Evolutionary conservation across 108 stramenopile genomes (phyloP).

Genomic region (Fragilaria crotonensis): DNA sequence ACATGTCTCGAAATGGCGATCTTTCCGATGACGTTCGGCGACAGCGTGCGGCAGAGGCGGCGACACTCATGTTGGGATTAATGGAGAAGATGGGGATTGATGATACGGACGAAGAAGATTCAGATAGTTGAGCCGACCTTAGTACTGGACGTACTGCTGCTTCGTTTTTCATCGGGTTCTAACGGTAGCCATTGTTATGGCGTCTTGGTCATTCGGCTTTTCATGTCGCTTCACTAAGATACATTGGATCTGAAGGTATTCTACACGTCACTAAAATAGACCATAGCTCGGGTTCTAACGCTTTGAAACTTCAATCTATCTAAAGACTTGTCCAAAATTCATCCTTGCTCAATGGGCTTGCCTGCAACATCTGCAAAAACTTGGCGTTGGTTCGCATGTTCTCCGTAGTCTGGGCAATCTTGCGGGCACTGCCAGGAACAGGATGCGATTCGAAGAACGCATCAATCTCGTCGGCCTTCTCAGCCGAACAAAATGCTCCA

Average conservation of each 20-base stretch:
- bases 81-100: slow-evolving; percentile 65
- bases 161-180: too few relatives aligned
- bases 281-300: too few relatives aligned
- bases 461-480: slow-evolving; percentile 89
- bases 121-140: too few relatives aligned
- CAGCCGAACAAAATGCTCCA: slow-evolving; percentile 68
- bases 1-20: slow-evolving; percentile 44
- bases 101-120: slow-evolving; percentile 29
- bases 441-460: slow-evolving; percentile 77
- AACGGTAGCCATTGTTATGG: too few relatives aligned
- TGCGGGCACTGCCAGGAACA: slow-evolving; percentile 68
- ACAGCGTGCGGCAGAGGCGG: slow-evolving; percentile 64
- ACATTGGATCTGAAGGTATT: too few relatives aligned
- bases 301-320: too few relatives aligned
- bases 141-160: too few relatives aligned
- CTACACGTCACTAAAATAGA: too few relatives aligned
- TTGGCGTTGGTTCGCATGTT: slow-evolving; percentile 74
- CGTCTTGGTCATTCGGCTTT: too few relatives aligned
- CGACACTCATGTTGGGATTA: slow-evolving; percentile 63
- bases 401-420: slow-evolving; percentile 83
- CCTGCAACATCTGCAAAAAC: slow-evolving; percentile 49
- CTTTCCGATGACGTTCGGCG: slow-evolving; percentile 73
- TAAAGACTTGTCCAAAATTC: slow-evolving; percentile 48
- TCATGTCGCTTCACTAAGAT: too few relatives aligned
- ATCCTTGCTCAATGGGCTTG: slow-evolving; percentile 47